phyloP scores from a whole-genome alignment of 257 asterid genomes.

The Galeopsis tetrahit region DNA sequence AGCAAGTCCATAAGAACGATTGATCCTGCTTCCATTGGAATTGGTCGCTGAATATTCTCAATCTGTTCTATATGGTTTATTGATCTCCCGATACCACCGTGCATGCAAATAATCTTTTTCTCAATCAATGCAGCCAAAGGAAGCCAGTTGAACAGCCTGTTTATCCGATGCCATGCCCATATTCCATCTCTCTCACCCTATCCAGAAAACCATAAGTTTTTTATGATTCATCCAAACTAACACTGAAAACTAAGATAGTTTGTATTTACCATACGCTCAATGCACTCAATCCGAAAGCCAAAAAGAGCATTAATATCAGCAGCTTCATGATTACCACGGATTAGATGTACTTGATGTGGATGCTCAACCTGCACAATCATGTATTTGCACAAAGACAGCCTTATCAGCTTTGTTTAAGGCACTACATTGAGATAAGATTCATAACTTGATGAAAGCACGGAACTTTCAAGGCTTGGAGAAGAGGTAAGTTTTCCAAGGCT shows the following conservation, averaged over 20 bases:
- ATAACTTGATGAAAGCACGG: background rate
- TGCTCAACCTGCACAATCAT: slow-evolving; percentile 72
- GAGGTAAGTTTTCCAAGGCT: background rate
- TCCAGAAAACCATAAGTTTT: slow-evolving; percentile 38
- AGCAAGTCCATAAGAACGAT: slow-evolving; percentile 93
- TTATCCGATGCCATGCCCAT: slow-evolving; percentile 97
- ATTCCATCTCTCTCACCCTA: slow-evolving; percentile 99
- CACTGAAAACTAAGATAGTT: slow-evolving; percentile 15
- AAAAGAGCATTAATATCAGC: slow-evolving; percentile 99
- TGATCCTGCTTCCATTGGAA: slow-evolving; percentile 98
- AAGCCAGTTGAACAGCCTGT: slow-evolving; percentile 97
- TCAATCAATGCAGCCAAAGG: slow-evolving; percentile 96
- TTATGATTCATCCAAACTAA: slow-evolving; percentile 27
- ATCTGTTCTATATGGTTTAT: slow-evolving; percentile 96
- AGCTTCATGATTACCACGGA: slow-evolving; percentile 99
- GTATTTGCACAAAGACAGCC: slow-evolving; percentile 26
- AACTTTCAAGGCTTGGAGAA: slow-evolving; percentile 1
- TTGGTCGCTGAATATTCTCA: slow-evolving; percentile 92
- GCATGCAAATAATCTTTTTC: slow-evolving; percentile 96
- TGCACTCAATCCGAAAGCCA: slow-evolving; percentile 98
- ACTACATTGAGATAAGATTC: background rate
- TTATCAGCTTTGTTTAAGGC: slow-evolving; percentile 3
- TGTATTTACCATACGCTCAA: slow-evolving; percentile 89
- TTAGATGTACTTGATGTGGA: slow-evolving; percentile 83
- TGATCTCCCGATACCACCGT: slow-evolving; percentile 98